Conservation (phyloP, 352 stramenopile genomes). For the Globisporangium apiculatum region DNA sequence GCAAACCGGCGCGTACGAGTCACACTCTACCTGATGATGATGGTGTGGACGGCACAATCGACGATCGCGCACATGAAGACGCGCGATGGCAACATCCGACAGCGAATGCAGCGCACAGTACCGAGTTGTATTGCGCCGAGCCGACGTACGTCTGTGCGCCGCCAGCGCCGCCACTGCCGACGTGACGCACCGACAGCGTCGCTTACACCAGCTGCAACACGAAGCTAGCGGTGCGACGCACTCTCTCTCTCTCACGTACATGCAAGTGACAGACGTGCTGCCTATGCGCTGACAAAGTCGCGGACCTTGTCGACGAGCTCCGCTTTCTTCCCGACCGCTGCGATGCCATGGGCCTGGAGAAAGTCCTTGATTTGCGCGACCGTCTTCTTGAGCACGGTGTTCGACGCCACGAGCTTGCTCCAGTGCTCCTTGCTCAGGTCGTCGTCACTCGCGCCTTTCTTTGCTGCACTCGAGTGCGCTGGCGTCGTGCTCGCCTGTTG, state of each 20-base stretch:
- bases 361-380: slow-evolving; percentile 67
- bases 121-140: slow-evolving; percentile 3
- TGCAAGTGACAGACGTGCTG: not conserved
- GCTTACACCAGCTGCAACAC: not conserved
- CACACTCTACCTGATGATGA: no score
- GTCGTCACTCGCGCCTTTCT: slow-evolving; percentile 37
- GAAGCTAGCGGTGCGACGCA: not conserved
- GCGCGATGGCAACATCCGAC: not conserved
- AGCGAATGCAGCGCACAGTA: not conserved
- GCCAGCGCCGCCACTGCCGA: slow-evolving; percentile 1
- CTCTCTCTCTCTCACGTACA: not conserved
- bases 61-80: no score
- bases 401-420: slow-evolving; percentile 31
- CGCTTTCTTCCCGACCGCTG: slow-evolving; percentile 44
- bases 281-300: slow-evolving; percentile 28
- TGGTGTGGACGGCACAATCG: no score
- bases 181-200: not conserved
- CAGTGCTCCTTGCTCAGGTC: slow-evolving; percentile 45
- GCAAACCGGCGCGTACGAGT: not conserved
- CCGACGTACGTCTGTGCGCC: not conserved
- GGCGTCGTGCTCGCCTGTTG: slow-evolving; percentile 20
- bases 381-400: slow-evolving; percentile 67
- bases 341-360: slow-evolving; percentile 35
- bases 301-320: slow-evolving; percentile 51
- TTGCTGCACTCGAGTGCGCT: slow-evolving; percentile 15